Evolutionary conservation across 306 rosid species (phyloP), one percentile per base, ranked within the genome.

Genomic region (Acacia crassicarpa): DNA sequence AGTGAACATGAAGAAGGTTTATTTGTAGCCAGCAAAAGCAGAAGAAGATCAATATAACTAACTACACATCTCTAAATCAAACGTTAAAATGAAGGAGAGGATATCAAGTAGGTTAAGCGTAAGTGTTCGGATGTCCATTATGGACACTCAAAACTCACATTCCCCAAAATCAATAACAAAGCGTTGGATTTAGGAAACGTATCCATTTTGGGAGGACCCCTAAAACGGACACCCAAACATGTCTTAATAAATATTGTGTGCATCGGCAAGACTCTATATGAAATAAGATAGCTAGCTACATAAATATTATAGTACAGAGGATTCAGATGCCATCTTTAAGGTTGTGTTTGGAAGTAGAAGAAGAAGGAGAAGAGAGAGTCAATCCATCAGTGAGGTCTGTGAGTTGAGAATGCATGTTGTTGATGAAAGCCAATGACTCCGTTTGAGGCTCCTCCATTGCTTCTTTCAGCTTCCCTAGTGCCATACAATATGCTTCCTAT

Each of bases 371-470:
- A n/a, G 32, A 59, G 5, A 59, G 66, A 2, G 67, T 23, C 4
- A 86, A 62, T 27, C 62, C 41, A 6, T 27, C 78, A 45, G 89
- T 78, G 15, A 94, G 86, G 49, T 94, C 94, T 79, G 74, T 80
- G 30, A 94, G 95, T 69, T 92, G 93, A 44, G 90, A 87, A 69
- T 92, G 89, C 97, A 94, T 94, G 84, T 80, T 88, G 71, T 74
- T 90, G 85, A 94, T 87, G 92, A 92, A 94, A 59, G 86, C 86
- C 97, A 90, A 86, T 3, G 94, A 89, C 35, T 78, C 88, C 14
- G 83, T 79, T 72, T 92, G 98, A 62, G 97, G 93, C 78, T 92
- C 96, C 84, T 91, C 94, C 79, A 94, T 89, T 84, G 93, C 98
- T 83, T 90, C 96, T 85, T 92, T 94, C 63, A 94, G 89, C 88